Conservation (phyloP, 805 yeast genomes). For the Saccharomycopsis selenospora region DNA sequence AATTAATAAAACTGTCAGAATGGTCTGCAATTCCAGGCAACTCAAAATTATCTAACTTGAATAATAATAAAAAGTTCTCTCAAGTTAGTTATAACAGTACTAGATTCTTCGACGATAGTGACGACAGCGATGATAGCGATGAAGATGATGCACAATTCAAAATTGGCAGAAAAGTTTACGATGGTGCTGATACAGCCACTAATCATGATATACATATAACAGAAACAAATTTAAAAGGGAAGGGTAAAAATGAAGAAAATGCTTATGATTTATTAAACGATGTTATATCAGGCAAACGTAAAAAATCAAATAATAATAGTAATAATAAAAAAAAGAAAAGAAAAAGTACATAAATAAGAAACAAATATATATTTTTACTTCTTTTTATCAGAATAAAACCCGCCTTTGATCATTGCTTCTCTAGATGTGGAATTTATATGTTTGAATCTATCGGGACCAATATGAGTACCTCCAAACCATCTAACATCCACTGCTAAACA, state of each 20-base stretch:
- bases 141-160: background rate
- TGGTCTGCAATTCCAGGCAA: background rate
- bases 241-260: background rate
- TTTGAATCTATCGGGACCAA: conserved; percentile 91
- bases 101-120: background rate
- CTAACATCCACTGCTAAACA: conserved; percentile 71
- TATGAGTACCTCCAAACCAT: conserved; percentile 88
- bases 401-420: conserved; percentile 69
- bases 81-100: background rate
- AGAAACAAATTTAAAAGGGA: conserved; percentile 1
- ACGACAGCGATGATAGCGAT: no score
- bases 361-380: background rate
- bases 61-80: background rate
- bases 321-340: background rate
- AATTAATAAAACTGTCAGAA: background rate
- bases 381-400: conserved; percentile 29
- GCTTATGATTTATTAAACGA: background rate
- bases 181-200: background rate
- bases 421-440: conserved; percentile 88
- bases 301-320: background rate
- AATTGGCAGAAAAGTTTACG: background rate
- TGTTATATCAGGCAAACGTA: background rate
- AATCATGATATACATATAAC: background rate
- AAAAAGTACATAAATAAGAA: no score
- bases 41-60: background rate